Conservation (phyloP, 805 yeast species). For the Saturnispora ahearnii region DNA sequence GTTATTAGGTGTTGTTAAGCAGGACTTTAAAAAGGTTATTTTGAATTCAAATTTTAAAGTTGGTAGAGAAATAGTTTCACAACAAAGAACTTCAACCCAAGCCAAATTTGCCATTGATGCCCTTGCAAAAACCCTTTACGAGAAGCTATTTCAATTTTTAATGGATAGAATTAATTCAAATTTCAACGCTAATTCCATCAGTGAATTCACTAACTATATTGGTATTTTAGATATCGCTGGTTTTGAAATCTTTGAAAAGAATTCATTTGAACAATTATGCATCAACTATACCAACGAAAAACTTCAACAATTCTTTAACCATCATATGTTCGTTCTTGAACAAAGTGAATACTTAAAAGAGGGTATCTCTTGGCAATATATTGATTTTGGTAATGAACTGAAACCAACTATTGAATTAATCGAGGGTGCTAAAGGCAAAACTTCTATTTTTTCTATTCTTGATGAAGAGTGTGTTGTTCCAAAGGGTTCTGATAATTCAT, state of each 20-base stretch:
- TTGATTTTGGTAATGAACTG: constrained; percentile 90
- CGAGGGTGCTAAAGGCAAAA: constrained; percentile 48
- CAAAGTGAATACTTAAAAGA: constrained; percentile 53
- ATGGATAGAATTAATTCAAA: constrained; percentile 69
- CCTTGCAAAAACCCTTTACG: constrained; percentile 78
- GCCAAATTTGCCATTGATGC: constrained; percentile 80
- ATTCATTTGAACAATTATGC: constrained; percentile 53
- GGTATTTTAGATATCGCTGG: constrained; percentile 58
- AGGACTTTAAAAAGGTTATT: constrained; percentile 47
- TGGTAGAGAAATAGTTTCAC: constrained; percentile 78
- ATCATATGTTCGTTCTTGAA: constrained; percentile 51
- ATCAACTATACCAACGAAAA: constrained; percentile 55
- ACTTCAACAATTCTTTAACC: constrained; percentile 53
- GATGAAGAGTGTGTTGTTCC: constrained; percentile 97
- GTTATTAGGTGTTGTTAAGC: constrained; percentile 52
- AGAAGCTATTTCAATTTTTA: constrained; percentile 67
- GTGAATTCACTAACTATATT: constrained; percentile 34
- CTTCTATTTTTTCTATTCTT: constrained; percentile 77
- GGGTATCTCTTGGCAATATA: constrained; percentile 59
- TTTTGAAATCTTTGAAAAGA: constrained; percentile 48
- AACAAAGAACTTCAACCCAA: constrained; percentile 69
- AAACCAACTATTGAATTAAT: constrained; percentile 92
- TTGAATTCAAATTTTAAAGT: constrained; percentile 81
- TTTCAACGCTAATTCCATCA: constrained; percentile 26
- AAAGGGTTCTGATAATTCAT: constrained; percentile 73